Conservation (phyloP, 768 basidiomycete species). For the Arthromyces matolae region DNA sequence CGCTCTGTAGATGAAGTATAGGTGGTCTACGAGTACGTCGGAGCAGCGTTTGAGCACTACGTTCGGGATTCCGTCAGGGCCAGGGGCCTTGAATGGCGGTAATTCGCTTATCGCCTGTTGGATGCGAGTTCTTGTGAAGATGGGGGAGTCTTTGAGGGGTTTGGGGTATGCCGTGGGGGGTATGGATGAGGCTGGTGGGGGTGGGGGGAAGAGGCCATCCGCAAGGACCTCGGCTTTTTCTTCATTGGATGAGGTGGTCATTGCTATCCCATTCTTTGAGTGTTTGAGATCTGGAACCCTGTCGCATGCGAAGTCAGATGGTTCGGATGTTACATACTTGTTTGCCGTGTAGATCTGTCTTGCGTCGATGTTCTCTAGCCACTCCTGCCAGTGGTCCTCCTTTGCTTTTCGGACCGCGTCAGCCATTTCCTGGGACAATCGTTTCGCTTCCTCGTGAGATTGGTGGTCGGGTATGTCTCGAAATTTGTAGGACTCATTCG, state of each 20-base stretch:
- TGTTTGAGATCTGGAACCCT: slow-evolving; percentile 3
- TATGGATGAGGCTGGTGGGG: slow-evolving; percentile 5
- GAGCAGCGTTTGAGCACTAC: slow-evolving; percentile 17
- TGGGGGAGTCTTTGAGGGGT: too few relatives aligned
- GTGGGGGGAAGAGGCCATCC: slow-evolving; percentile 17
- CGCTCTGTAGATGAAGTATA: slow-evolving; percentile 22
- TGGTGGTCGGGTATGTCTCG: not conserved
- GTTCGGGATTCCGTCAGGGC: slow-evolving; percentile 20
- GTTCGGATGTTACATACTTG: slow-evolving; percentile 1
- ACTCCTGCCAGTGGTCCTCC: not conserved
- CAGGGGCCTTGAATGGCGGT: slow-evolving; percentile 26
- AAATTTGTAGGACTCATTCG: not conserved
- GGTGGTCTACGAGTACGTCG: slow-evolving; percentile 6
- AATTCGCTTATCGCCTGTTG: slow-evolving; percentile 13
- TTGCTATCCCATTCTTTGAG: not conserved
- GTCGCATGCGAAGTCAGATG: not conserved
- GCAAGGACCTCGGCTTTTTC: too few relatives aligned
- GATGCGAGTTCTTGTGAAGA: slow-evolving; percentile 9
- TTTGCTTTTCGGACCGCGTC: not conserved
- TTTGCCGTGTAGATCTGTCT: slow-evolving; percentile 1
- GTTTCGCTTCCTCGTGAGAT: not conserved
- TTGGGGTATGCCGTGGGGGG: too few relatives aligned
- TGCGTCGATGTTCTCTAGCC: slow-evolving; percentile 1
- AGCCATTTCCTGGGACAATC: not conserved
- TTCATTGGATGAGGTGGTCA: not conserved